Evolutionary conservation across 2,329 filamentous ascomycete genomes (phyloP), one percentile per base, ranked within the genome.

Genomic region (Aspergillus felis): DNA sequence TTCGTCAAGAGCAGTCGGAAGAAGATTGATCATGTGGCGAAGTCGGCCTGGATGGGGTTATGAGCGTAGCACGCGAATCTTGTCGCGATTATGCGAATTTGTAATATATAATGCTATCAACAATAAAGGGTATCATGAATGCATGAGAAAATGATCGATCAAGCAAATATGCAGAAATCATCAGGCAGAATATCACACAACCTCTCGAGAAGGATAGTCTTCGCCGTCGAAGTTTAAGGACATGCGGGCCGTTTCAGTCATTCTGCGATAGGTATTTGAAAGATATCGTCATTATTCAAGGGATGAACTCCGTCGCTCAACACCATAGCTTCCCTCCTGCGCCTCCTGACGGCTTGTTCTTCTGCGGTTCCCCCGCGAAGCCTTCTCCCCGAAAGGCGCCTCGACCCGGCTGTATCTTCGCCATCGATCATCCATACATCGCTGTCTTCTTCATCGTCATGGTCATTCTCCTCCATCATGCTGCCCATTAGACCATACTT

Each of bases 1-100:
- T 88, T 97, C 75, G 83, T 97, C 60, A 97, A 94, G 78, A 82
- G 84, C 60, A 97, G 89, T 69, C 90, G 88, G 76, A 96, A 92
- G 80, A 96, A 96, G 80, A 85, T 87, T 25, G 94, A 97, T 71
- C 93, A 97, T 75, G 79, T 97, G 64, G 87, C 91, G 42, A 97
- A 97, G 79, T 81, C 92, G 38, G 78, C 81, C 53, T 90, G 87
- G 86, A 92, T 89, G 71, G 94, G 93, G 1, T 53, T 75, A 42
- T 75, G 52, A 68, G 53, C 9, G 6, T 48, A 9, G 56, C 68
- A 47, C 68, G 54, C 60, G 56, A 55, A 51, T 55, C 56, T 62
- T 47, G 48, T 52, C 54, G 42, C 52, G 49, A 56, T 50, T 14
- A 56, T 35, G 56, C 41, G 54, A 41, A 3, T 14, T 35, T 22